Conservation (phyloP, 1,284 basidiomycete genomes). For the Boletus holoroseus region DNA sequence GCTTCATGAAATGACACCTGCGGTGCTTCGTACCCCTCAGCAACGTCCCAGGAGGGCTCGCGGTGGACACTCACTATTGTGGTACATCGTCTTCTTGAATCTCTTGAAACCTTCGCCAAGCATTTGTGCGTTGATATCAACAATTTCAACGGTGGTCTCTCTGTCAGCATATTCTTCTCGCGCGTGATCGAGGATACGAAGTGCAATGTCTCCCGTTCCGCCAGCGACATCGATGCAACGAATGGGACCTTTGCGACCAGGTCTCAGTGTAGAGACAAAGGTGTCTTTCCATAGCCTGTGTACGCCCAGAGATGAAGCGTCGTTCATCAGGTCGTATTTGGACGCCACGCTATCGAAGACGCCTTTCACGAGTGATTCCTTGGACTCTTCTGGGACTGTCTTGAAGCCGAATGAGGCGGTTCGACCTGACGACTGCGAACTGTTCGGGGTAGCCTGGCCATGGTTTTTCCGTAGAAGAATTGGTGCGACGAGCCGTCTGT, state of each 20-base stretch:
- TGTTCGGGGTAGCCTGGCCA: slow-evolving; percentile 9
- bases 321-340: slow-evolving; percentile 98
- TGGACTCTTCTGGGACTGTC: slow-evolving; percentile 75
- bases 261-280: slow-evolving; percentile 78
- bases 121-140: slow-evolving; percentile 97
- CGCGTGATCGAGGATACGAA: slow-evolving; percentile 89
- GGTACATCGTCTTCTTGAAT: slow-evolving; percentile 94
- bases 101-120: slow-evolving; percentile 87
- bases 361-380: slow-evolving; percentile 75
- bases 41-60: slow-evolving; percentile 1
- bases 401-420: slow-evolving; percentile 92
- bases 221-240: slow-evolving; percentile 95
- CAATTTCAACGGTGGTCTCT: slow-evolving; percentile 85
- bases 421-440: slow-evolving; percentile 25
- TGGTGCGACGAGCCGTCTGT: slow-evolving; percentile 10
- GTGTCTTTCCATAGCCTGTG: slow-evolving; percentile 98
- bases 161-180: slow-evolving; percentile 84
- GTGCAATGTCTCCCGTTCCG: slow-evolving; percentile 96
- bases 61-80: slow-evolving; percentile 68
- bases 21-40: slow-evolving; percentile 55
- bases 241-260: slow-evolving; percentile 65
- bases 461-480: slow-evolving; percentile 24
- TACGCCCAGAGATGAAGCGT: slow-evolving; percentile 94
- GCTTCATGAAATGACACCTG: slow-evolving; percentile 92
- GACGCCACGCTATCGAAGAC: slow-evolving; percentile 97